Conservation (phyloP, 2,329 filamentous ascomycete species). For the Myriangium duriaei region DNA sequence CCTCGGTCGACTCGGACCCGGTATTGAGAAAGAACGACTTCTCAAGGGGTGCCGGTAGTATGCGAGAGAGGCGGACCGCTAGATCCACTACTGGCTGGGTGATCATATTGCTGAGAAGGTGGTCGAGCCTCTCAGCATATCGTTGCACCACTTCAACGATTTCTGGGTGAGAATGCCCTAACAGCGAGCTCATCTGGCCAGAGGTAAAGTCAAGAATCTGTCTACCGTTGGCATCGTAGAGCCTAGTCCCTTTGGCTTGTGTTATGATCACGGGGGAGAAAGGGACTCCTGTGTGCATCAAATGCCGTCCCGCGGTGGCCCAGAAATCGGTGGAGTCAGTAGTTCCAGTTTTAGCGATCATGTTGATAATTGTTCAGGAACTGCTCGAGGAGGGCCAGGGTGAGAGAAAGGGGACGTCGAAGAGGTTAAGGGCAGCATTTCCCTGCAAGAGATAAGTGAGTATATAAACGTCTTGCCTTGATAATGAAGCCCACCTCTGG, state of each 20-base stretch:
- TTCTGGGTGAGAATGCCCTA: constrained; percentile 47
- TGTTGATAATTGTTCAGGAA: no score
- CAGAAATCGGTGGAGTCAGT: neutral
- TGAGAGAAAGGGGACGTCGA: no score
- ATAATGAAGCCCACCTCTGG: no score
- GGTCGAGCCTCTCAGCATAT: constrained; percentile 42
- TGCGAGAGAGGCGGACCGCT: constrained; percentile 36
- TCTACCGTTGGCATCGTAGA: constrained; percentile 33
- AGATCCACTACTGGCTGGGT: constrained; percentile 45
- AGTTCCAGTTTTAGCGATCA: neutral
- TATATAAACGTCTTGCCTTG: no score
- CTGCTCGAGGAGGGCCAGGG: no score
- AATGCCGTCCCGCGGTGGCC: constrained; percentile 19
- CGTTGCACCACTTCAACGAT: constrained; percentile 41
- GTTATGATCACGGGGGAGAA: constrained; percentile 31
- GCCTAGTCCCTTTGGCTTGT: constrained; percentile 32
- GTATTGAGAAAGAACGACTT: constrained; percentile 48
- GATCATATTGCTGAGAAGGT: constrained; percentile 48
- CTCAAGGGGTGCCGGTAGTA: constrained; percentile 39
- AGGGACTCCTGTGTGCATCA: constrained; percentile 32
- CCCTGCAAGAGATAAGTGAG: no score
- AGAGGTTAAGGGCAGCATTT: no score
- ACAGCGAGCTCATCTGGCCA: constrained; percentile 47
- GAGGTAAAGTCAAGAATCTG: constrained; percentile 47
- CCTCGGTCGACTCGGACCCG: constrained; percentile 43